Percentiles rank a stretch among this genome's conserved stretches.
Conservation (phyloP, 2,329 filamentous ascomycete genomes). For the Furcasterigmium sp. region DNA sequence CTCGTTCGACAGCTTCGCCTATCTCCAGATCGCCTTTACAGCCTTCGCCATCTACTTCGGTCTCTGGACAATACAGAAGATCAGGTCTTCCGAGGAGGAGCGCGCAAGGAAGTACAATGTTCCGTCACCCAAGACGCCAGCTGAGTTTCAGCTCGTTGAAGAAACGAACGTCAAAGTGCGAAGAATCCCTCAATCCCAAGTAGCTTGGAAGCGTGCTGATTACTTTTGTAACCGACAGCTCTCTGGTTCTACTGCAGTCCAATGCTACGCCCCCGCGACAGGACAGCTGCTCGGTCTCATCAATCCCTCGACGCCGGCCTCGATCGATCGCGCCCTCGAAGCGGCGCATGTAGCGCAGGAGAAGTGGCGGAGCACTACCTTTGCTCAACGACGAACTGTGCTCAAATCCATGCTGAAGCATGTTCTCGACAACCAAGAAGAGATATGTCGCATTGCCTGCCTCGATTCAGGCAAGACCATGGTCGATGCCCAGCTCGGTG, state of each 20-base stretch:
- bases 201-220: background rate
- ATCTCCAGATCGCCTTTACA: conserved; percentile 21
- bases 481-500: conserved; percentile 88
- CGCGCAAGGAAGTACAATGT: conserved; percentile 54
- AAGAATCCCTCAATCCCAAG: too few relatives aligned
- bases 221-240: conserved; percentile 28
- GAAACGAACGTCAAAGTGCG: conserved; percentile 55
- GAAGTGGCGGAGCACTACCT: conserved; percentile 73
- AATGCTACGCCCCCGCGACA: conserved; percentile 87
- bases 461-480: conserved; percentile 95
- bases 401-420: conserved; percentile 76
- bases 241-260: conserved; percentile 62
- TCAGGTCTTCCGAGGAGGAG: conserved; percentile 24
- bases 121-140: conserved; percentile 55
- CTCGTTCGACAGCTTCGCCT: background rate
- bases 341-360: conserved; percentile 70
- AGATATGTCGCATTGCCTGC: conserved; percentile 79
- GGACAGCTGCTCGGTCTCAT: conserved; percentile 75
- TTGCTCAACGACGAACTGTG: conserved; percentile 71
- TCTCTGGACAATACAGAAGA: conserved; percentile 21
- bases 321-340: conserved; percentile 73
- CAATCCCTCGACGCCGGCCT: conserved; percentile 69
- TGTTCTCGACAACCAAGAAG: conserved; percentile 82
- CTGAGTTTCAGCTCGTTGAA: conserved; percentile 52
- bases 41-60: conserved; percentile 23